These are phyloP conservation scores for Pichia sp. DNA, from an alignment of 1,139 yeast genomes.

Conservation along the genomic window DNA sequence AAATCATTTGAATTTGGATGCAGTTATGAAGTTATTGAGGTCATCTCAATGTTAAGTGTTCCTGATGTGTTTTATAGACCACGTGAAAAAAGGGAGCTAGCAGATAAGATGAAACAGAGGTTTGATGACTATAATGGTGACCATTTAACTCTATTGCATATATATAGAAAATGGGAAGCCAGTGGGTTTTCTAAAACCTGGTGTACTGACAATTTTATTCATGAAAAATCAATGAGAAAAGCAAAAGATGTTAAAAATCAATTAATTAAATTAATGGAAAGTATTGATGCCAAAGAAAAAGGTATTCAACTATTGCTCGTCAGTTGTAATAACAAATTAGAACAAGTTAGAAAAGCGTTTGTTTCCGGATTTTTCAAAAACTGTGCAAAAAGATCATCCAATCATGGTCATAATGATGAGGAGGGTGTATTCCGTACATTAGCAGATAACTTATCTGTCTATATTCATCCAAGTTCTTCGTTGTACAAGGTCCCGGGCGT, in stretches of 20 bases:
- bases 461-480: constrained; percentile 84
- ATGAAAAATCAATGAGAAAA: constrained; percentile 68
- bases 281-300: constrained; percentile 41
- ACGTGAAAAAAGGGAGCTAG: constrained; percentile 62
- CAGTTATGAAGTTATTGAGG: constrained; percentile 74
- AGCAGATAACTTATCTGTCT: constrained; percentile 70
- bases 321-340: constrained; percentile 60
- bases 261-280: constrained; percentile 52
- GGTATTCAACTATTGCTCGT: constrained; percentile 18
- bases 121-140: constrained; percentile 94
- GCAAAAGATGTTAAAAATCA: constrained; percentile 80
- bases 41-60: constrained; percentile 88
- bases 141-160: constrained; percentile 80
- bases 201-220: constrained; percentile 79
- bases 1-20: constrained; percentile 70
- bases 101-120: constrained; percentile 69
- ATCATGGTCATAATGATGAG: constrained; percentile 33
- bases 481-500: constrained; percentile 51
- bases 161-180: constrained; percentile 70
- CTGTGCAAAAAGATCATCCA: constrained; percentile 68
- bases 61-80: constrained; percentile 85
- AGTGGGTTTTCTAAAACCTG: constrained; percentile 59
- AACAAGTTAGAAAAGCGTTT: constrained; percentile 60
- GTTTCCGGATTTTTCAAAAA: constrained; percentile 87
- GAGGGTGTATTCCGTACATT: constrained; percentile 70